Evolutionary conservation across 2,329 filamentous ascomycete genomes (phyloP).

Genomic region (Cephalotrichum gorgonifer): DNA sequence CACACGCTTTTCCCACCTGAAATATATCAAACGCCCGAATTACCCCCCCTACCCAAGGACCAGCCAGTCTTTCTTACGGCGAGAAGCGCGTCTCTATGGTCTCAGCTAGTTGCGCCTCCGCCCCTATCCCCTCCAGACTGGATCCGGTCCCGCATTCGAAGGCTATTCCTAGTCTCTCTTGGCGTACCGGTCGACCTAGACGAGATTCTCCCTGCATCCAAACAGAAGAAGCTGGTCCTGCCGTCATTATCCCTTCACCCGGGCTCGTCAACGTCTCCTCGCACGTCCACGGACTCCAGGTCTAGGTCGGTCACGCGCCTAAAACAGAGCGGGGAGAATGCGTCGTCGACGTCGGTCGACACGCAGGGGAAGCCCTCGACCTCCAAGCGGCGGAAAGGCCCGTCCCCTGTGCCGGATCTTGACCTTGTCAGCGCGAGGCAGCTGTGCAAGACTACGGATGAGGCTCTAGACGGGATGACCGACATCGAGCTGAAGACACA

Average conservation of each 20-base stretch:
- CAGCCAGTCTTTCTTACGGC: constrained; percentile 71
- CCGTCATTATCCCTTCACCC: constrained; percentile 69
- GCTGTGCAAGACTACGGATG: constrained; percentile 73
- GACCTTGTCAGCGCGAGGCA: constrained; percentile 71
- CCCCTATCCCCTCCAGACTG: constrained; percentile 93
- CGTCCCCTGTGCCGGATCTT: constrained; percentile 61
- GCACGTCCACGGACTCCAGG: constrained; percentile 44
- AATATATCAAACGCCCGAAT: constrained; percentile 37
- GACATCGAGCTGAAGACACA: constrained; percentile 66
- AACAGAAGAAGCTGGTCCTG: constrained; percentile 94
- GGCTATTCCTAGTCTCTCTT: constrained; percentile 88
- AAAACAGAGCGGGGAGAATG: constrained; percentile 37
- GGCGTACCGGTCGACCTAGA: constrained; percentile 94
- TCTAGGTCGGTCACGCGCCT: constrained; percentile 28
- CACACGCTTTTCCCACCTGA: constrained; percentile 54
- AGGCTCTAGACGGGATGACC: constrained; percentile 70
- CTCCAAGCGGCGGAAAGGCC: constrained; percentile 40
- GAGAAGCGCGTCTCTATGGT: constrained; percentile 85
- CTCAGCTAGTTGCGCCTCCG: constrained; percentile 87
- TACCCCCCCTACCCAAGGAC: constrained; percentile 40
- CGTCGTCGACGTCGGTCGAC: constrained; percentile 49
- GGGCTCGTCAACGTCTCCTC: constrained; percentile 38
- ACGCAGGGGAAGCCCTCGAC: constrained; percentile 42
- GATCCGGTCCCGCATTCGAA: constrained; percentile 90
- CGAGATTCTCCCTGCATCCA: constrained; percentile 91